These are phyloP conservation scores for Sphagnum contortum DNA, from an alignment of 225 moss, liverwort and hornwort genomes.

Conservation along the genomic window DNA sequence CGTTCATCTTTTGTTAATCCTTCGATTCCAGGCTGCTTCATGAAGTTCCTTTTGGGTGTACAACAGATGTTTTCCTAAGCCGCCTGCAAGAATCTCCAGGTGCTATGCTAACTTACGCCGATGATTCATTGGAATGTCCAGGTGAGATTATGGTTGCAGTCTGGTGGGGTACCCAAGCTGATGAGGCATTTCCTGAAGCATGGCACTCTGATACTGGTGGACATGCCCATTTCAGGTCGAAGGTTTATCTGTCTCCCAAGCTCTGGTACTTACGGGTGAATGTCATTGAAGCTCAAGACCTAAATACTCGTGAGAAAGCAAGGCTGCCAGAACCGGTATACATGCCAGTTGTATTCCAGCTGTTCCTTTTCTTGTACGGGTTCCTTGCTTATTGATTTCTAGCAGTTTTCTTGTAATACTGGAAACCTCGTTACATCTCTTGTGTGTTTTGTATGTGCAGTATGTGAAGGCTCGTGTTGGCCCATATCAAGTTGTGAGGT, in stretches of 20 bases:
- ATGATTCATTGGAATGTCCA: slow-evolving; percentile 2
- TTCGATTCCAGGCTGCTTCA: no score
- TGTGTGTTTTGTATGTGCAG: slow-evolving; percentile 21
- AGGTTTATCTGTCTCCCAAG: slow-evolving; percentile 89
- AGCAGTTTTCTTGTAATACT: no score
- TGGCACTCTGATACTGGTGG: slow-evolving; percentile 98
- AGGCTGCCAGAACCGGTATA: slow-evolving; percentile 49
- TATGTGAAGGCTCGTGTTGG: slow-evolving; percentile 62
- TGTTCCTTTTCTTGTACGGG: no score
- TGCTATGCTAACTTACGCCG: no score
- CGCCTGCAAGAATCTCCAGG: no score
- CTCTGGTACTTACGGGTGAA: slow-evolving; percentile 87
- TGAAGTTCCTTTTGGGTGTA: no score
- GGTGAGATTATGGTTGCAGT: slow-evolving; percentile 91
- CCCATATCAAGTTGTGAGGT: slow-evolving; percentile 48
- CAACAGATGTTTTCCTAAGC: no score
- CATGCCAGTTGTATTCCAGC: no score
- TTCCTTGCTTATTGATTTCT: no score
- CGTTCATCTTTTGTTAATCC: no score
- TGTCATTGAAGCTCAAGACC: slow-evolving; percentile 85
- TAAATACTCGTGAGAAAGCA: slow-evolving; percentile 39
- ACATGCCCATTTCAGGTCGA: slow-evolving; percentile 77
- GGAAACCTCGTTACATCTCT: no score
- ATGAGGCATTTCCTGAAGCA: slow-evolving; percentile 95
- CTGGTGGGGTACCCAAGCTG: slow-evolving; percentile 97